Evolutionary conservation across 2,329 filamentous ascomycete species (phyloP), one percentile per base, ranked within the genome.

Genomic region (Aspergillus fumigatus): DNA sequence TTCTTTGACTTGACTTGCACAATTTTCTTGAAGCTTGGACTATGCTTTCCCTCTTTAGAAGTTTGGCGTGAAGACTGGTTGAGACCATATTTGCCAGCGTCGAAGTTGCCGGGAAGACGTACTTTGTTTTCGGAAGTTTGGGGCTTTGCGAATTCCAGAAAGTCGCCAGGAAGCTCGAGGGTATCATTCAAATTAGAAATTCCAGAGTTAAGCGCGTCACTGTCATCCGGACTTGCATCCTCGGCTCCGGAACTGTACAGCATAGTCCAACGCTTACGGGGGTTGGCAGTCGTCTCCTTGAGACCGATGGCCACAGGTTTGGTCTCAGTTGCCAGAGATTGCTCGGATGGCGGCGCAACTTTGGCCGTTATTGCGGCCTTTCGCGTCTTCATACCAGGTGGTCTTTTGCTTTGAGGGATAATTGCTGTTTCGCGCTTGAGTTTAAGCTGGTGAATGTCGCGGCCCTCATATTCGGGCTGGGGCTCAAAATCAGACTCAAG

Each of bases 181-280:
- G 6, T 35, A 27, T 43, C 40, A 17, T 29, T 50, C 10, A 52
- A 25, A 14, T 19, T 26, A 23, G n/a, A 32, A 19, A 9, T 35
- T 27, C 4, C 29, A 29, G 11, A 8, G n/a, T 19, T 53, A 26
- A 11, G 40, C 25, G 6, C 11, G 21, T 45, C 48, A 17, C 19
- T 35, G 3, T 48, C 23, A 9, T 48, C 26, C 35, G 35, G 27
- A 4, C 6, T n/a, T 11, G 25, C 6, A 5, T 51, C 14, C 10
- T 25, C 43, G 8, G 45, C 27, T 9, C 21, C 27, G 6, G 55
- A 19, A 17, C n/a, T 35, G 38, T 66, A 65, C 4, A 14, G 55
- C 64, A 64, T 63, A 9, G 52, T 60, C 63, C 62, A 67, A 17
- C 43, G 51, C 51, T 51, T 61, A 14, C 63, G 63, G 50, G 57